Evolutionary conservation across 371 early-diverging fungal species (phyloP).

Genomic region (Apophysomyces variabilis): DNA sequence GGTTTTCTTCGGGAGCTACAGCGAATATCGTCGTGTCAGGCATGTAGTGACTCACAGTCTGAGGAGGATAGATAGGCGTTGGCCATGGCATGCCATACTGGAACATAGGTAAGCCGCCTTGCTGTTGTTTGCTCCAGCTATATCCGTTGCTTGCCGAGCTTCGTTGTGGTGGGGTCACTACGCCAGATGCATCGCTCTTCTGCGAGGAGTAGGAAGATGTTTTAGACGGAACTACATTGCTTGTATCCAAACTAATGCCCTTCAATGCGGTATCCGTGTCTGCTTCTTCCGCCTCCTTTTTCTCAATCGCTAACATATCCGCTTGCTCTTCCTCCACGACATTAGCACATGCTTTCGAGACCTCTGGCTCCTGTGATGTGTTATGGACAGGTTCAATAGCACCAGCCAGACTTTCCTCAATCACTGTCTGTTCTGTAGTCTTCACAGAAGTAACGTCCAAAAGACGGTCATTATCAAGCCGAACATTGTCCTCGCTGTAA

Average conservation of each 20-base stretch:
- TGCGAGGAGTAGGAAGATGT: conserved; percentile 3
- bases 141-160: neutral
- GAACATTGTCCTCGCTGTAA: too few species aligned
- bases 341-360: neutral
- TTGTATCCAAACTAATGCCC: too few species aligned
- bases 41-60: neutral
- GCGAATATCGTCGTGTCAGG: neutral
- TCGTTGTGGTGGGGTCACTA: conserved; percentile 3
- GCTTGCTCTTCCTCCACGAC: too few species aligned
- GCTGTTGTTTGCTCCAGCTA: conserved; percentile 4
- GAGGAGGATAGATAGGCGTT: neutral
- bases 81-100: conserved; percentile 6
- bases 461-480: too few species aligned
- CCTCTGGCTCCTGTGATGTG: too few species aligned
- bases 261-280: too few species aligned
- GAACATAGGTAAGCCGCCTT: neutral
- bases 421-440: too few species aligned
- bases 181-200: neutral
- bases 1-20: neutral
- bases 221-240: neutral
- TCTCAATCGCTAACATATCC: too few species aligned
- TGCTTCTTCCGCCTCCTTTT: too few species aligned
- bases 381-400: too few species aligned
- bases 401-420: too few species aligned
- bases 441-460: too few species aligned